Base-by-base conservation (phyloP, 2,329 filamentous ascomycete species). In the Chaetomium strumarium region DNA sequence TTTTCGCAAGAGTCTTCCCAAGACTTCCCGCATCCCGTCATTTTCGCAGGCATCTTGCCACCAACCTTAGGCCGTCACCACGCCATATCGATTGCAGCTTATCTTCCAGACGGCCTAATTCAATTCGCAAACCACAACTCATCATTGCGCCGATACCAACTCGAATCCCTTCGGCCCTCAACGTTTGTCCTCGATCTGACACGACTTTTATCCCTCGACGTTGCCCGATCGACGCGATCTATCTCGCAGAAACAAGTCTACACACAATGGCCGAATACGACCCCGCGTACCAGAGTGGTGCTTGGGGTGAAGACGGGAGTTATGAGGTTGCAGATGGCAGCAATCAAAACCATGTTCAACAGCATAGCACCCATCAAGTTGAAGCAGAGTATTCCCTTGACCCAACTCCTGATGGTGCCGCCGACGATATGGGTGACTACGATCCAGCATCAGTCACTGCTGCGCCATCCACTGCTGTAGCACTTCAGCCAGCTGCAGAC, bases 401-500 rank as follows among this genome's bases (percentile, higher is more conserved):
- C 61, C 68, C 70, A 67, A 67, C 70, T 59, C 68, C 71, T 63
- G 71, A 73, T 67, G 73, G 70, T 59, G 68, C 67, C 58, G 60
- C 62, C 62, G 78, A 79, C 59, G 78, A 79, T 65, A 75, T 72
- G 55, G 76, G 70, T 59, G 79, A 81, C 61, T 81, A 81, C 71
- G 78, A 81, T 58, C 78, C 78, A 53, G 78, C 79, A 63, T 79
- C 78, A 51, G 71, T 80, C 63, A 70, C 72, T 4, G 52, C 57
- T 49, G 68, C 76, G 46, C 60, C 64, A 47, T 61, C 63, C 36
- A 56, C 57, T 56, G 59, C 64, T 38, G 55, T 56, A 44, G 55
- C 58, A 19, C 61, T 60, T 43, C 64, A 62, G 55, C 51, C 55
- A 12, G 60, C 63, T 55, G 67, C 69, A 58, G 64, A 62, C 39